Base-by-base conservation (phyloP, 441 rosid species). In the Adansonia grandidieri region DNA sequence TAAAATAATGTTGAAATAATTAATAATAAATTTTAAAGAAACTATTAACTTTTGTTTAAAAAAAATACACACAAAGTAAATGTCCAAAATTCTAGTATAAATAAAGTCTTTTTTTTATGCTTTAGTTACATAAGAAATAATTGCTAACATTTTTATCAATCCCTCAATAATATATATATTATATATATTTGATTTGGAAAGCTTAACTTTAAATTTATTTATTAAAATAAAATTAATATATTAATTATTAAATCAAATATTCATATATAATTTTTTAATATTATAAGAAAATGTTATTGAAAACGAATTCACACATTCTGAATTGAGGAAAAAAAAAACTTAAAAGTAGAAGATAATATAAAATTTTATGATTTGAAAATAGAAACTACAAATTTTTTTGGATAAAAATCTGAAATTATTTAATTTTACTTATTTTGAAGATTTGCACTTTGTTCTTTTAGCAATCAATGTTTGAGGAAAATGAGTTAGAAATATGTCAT, bases 401-500 rank as follows among this genome's bases (percentile, higher is more conserved):
- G 19, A 53, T 7, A 17, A 57, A 57, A 58, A 6, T 19, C 20
- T 4, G 5, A 22, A 2, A 58, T 19, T 20, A 51, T 60, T 60
- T 60, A 60, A 0, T 60, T 60, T 11, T 17, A 17, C 19, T 17
- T 57, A 17, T 17, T 57, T 1, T 0, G 8, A 8, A 8, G 3
- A 2, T 19, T 58, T 58, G 9, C 8, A 7, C 13, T 50, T 50
- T 0, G 19, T 64, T 14, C 47, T 72, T 56, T 32, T 32, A 37
- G 17, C 24, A 37, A 76, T 51, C 50, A 64, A 76, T n/a, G 71
- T 53, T 65, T 10, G 51, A 8, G 19, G 4, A n/a, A 67, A 73
- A 32, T 54, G 47, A 15, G 62, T 19, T 28, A 37, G 44, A 50
- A 67, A 78, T 40, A 51, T 48, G 84, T 86, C 84, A 78, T 71